Conservation (phyloP, 169 alveolate species). For the Eimeria brunetti region DNA sequence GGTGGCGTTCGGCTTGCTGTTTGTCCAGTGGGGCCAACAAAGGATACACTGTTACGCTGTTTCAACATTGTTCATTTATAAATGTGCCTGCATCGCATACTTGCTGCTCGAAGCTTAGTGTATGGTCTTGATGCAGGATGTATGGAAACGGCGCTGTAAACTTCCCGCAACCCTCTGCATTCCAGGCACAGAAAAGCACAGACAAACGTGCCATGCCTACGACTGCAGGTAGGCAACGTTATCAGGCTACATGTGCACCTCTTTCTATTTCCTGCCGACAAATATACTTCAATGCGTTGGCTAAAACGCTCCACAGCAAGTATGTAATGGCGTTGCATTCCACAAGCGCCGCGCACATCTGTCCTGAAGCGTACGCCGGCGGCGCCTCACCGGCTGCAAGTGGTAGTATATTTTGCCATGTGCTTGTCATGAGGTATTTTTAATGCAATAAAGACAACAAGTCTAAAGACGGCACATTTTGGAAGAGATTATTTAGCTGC, state of each 20-base stretch:
- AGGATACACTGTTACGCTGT: not conserved
- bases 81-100: not conserved
- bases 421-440: not conserved
- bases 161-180: not conserved
- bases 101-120: not conserved
- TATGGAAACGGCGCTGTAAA: not conserved
- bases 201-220: not conserved
- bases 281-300: not conserved
- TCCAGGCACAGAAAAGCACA: not conserved
- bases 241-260: not conserved
- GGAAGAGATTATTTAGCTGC: too few species aligned
- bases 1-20: not conserved
- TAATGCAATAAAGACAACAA: not conserved
- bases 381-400: not conserved
- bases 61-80: not conserved
- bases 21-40: not conserved
- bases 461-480: too few species aligned
- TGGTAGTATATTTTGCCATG: not conserved
- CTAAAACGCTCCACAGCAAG: not conserved
- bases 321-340: not conserved
- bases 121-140: not conserved
- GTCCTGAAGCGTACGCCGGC: not conserved
- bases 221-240: not conserved
- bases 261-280: not conserved
- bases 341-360: not conserved